These are phyloP conservation scores for Chlorociboria aeruginascens DNA, from an alignment of 495 filamentous ascomycete species.

Conservation along the genomic window DNA sequence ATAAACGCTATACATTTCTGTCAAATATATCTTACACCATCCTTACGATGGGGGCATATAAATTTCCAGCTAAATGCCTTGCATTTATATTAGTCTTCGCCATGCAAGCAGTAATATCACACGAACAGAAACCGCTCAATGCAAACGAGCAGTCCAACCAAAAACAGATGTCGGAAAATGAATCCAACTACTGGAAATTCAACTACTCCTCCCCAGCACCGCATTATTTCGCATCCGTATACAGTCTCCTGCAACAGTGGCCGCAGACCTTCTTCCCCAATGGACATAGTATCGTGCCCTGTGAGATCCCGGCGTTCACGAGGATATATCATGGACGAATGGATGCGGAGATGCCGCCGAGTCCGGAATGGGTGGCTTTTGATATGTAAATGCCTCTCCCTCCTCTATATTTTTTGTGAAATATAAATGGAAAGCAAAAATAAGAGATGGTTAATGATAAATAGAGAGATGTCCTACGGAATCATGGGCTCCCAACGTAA, in stretches of 20 bases:
- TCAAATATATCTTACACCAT: too few relatives aligned
- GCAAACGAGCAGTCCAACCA: too few relatives aligned
- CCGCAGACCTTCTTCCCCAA: constrained; percentile 31
- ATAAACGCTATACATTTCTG: too few relatives aligned
- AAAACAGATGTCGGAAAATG: too few relatives aligned
- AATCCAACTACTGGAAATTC: constrained; percentile 8
- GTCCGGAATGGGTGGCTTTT: constrained; percentile 34
- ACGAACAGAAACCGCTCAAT: too few relatives aligned
- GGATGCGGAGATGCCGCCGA: constrained; percentile 23
- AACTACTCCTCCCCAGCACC: constrained; percentile 28
- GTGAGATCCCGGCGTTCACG: constrained; percentile 25
- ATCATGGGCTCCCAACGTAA: constrained; percentile 27
- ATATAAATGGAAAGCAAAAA: neutral
- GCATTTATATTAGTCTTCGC: too few relatives aligned
- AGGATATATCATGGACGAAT: constrained; percentile 29
- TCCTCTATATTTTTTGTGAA: neutral
- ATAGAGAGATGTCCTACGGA: constrained; percentile 31
- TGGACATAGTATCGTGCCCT: constrained; percentile 29
- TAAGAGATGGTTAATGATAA: neutral
- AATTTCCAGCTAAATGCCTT: too few relatives aligned
- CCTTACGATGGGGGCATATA: too few relatives aligned
- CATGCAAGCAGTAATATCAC: too few relatives aligned
- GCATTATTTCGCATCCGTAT: constrained; percentile 28
- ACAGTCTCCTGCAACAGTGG: constrained; percentile 29
- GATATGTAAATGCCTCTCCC: constrained; percentile 21